Conservation (phyloP, 179 eudicot species). For the Carnegiea gigantea region DNA sequence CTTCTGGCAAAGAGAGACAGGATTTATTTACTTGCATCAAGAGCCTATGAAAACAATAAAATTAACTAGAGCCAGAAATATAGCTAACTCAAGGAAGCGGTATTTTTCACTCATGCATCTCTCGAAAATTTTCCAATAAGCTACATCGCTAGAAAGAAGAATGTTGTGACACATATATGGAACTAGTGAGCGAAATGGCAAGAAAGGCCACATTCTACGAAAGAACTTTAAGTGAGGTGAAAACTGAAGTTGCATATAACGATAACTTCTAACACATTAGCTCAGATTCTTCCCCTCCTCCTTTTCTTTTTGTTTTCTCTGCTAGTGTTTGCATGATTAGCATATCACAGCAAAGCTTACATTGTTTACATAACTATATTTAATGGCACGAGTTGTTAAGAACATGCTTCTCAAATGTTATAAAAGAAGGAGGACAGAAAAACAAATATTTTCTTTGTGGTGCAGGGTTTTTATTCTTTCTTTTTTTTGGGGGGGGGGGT, state of each 20-base stretch:
- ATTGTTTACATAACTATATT: neutral
- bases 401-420: neutral
- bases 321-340: neutral
- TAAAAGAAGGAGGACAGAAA: neutral
- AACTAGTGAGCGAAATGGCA: too few species aligned
- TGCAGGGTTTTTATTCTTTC: neutral
- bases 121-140: neutral
- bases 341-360: neutral
- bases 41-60: conserved; percentile 5
- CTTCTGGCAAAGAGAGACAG: conserved; percentile 18
- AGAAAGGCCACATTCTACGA: neutral
- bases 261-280: neutral
- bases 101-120: conserved; percentile 2
- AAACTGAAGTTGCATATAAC: neutral
- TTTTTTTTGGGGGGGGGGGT: neutral
- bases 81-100: neutral
- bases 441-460: neutral
- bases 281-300: neutral
- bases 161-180: neutral
- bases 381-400: neutral
- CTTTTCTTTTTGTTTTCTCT: neutral
- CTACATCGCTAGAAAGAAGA: neutral
- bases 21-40: neutral
- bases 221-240: neutral
- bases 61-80: neutral